Evolutionary conservation across 495 filamentous ascomycete species (phyloP).

Genomic region (Lepraria neglecta): DNA sequence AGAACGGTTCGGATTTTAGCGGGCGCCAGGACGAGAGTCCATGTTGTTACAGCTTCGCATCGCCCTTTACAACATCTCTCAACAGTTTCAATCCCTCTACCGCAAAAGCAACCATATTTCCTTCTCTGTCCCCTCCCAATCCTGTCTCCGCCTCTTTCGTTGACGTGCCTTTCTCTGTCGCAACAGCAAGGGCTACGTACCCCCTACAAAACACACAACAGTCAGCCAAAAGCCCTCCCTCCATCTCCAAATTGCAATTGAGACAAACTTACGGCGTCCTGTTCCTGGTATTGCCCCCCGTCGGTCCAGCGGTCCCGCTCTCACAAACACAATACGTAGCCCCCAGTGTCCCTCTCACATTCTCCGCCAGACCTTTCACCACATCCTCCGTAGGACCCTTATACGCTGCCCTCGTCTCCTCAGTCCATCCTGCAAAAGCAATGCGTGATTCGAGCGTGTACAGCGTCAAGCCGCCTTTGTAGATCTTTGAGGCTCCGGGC

Average conservation of each 20-base stretch:
- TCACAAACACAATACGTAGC: conserved; percentile 53
- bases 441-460: conserved; percentile 57
- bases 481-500: conserved; percentile 50
- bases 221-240: conserved; percentile 1
- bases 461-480: conserved; percentile 55
- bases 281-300: conserved; percentile 50
- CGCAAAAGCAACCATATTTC: conserved; percentile 58
- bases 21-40: neutral
- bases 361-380: conserved; percentile 46
- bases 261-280: conserved; percentile 44
- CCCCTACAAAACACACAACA: conserved; percentile 35
- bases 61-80: conserved; percentile 49
- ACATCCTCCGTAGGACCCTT: conserved; percentile 52
- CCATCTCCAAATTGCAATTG: no score
- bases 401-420: conserved; percentile 44
- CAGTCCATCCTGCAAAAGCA: conserved; percentile 55
- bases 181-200: conserved; percentile 54
- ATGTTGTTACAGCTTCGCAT: conserved; percentile 37
- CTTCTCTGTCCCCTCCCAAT: conserved; percentile 44
- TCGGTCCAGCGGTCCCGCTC: conserved; percentile 58
- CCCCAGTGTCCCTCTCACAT: conserved; percentile 45
- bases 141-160: conserved; percentile 51
- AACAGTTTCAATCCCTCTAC: conserved; percentile 49
- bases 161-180: conserved; percentile 40
- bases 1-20: neutral